Base-by-base conservation (phyloP, 768 basidiomycete genomes). In the Mycena amicta region DNA sequence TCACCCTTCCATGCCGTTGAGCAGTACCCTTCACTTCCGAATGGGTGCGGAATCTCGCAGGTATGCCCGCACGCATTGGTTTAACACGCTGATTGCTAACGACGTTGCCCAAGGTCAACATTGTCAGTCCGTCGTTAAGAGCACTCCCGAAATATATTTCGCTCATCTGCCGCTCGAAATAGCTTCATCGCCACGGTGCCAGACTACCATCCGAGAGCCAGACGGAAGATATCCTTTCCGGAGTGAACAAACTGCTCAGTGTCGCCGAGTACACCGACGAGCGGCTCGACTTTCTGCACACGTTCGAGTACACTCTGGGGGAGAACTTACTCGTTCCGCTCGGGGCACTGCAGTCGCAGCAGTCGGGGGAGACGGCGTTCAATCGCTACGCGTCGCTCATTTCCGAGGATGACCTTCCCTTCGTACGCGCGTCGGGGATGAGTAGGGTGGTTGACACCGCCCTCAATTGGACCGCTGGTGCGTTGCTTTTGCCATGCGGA, bases 171-270 rank as follows among this genome's bases (percentile, higher is more conserved):
- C n/a, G 50, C 20, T 27, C 27, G 47, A 30, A 55, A 1, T 50
- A 92, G 90, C 74, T 94, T 13, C 88, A 93, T 71, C 80, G 92
- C 4, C 92, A 94, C 66, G 92, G 91, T 2, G 84, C 90, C 2
- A 83, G 92, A 28, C 92, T 80, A 62, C 92, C 92, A 0, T 91
- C 91, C 0, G 62, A 67, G 0, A 75, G 75, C 2, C 78, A 82
- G 16, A 69, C 78, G 0, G 65, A 64, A 16, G 57, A 60, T 30
- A 89, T 89, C 6, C 57, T 70, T n/a, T 56, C 67, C 1, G 79
- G 86, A 0, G 65, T 94, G 15, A 62, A 67, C 3, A 89, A 87
- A 62, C 74, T 93, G 1, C 68, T 82, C 55, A 66, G 77, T 0
- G 87, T 77, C 13, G 65, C 70, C 0, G 62, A 71, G 3, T 85